Conservation (phyloP, 345 rosid species). For the Mangifera indica region DNA sequence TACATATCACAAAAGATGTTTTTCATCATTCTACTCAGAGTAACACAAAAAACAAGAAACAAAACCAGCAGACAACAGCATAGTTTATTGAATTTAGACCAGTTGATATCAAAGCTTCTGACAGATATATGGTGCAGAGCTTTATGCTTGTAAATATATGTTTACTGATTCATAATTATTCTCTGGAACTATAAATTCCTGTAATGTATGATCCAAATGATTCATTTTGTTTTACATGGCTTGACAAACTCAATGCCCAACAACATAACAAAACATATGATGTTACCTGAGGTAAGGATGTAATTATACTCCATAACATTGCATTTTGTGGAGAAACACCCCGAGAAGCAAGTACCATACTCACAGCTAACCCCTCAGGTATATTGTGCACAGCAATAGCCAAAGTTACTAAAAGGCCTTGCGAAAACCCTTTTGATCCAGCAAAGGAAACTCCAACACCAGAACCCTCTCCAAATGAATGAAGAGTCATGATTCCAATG, state of each 20-base stretch:
- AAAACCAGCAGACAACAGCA: not conserved
- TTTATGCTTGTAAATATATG: not conserved
- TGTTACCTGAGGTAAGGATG: constrained; percentile 95
- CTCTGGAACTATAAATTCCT: no score
- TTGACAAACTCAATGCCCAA: constrained; percentile 6
- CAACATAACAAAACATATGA: constrained; percentile 4
- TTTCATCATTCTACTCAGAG: not conserved
- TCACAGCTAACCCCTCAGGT: constrained; percentile 98
- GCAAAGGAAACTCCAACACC: constrained; percentile 99
- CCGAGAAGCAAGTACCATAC: constrained; percentile 97
- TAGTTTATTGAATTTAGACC: no score
- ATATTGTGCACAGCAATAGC: constrained; percentile 99
- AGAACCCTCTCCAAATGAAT: constrained; percentile 99
- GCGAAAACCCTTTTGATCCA: constrained; percentile 92
- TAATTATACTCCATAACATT: constrained; percentile 97
- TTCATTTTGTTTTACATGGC: not conserved
- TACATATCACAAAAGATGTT: not conserved
- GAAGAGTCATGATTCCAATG: constrained; percentile 98
- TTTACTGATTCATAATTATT: no score
- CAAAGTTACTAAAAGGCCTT: constrained; percentile 95
- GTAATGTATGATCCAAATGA: not conserved
- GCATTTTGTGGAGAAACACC: constrained; percentile 99
- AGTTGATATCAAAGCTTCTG: no score
- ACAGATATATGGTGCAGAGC: not conserved
- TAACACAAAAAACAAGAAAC: not conserved